phyloP scores from a whole-genome alignment of 441 rosid species.

The Melastoma candidum region DNA sequence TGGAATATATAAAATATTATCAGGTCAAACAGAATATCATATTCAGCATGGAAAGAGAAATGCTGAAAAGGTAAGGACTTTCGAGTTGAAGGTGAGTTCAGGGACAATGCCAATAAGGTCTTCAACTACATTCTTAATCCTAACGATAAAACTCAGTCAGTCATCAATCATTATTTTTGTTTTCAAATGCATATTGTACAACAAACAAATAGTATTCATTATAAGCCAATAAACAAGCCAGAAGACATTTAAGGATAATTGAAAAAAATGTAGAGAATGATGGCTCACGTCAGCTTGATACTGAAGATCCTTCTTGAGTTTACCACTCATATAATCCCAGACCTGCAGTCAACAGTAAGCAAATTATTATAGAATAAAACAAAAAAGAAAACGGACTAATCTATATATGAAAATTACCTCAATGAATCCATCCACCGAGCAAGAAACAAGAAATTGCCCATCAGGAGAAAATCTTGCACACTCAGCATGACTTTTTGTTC shows the following conservation, averaged over 20 bases:
- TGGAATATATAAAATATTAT: slow-evolving; percentile 27
- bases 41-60: too few relatives aligned
- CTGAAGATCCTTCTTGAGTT: slow-evolving; percentile 96
- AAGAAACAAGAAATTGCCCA: slow-evolving; percentile 97
- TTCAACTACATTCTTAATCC: too few relatives aligned
- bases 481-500: slow-evolving; percentile 90
- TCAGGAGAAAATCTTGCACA: slow-evolving; percentile 89
- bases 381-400: neutral
- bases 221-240: too few relatives aligned
- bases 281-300: slow-evolving; percentile 92
- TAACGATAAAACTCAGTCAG: too few relatives aligned
- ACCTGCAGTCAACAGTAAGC: slow-evolving; percentile 41
- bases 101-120: too few relatives aligned
- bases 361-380: neutral
- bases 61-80: too few relatives aligned
- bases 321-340: slow-evolving; percentile 98
- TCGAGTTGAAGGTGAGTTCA: too few relatives aligned
- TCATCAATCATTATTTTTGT: too few relatives aligned
- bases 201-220: too few relatives aligned
- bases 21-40: slow-evolving; percentile 2
- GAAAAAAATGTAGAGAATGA: neutral
- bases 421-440: slow-evolving; percentile 96
- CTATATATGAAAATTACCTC: slow-evolving; percentile 41
- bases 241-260: too few relatives aligned
- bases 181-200: too few relatives aligned